Percentiles rank a stretch among this genome's conserved stretches.
These are phyloP conservation scores for Fraxinus velutina DNA, from an alignment of 305 asterid species.

Conservation along the genomic window DNA sequence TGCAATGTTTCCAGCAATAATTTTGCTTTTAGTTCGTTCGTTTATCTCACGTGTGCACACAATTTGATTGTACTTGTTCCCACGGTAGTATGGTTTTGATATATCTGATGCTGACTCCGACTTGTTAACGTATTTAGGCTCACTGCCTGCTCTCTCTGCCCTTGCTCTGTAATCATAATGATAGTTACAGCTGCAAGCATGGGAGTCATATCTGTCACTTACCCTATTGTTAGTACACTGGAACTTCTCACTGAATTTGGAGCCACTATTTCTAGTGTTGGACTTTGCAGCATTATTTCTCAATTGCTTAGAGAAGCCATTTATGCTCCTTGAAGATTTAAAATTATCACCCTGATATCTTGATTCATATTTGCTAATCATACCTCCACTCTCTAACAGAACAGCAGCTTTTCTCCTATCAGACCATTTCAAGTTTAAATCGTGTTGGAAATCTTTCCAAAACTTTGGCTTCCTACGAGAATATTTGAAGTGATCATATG, in stretches of 20 bases:
- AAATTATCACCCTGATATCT: slow-evolving; percentile 50
- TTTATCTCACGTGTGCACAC: slow-evolving; percentile 46
- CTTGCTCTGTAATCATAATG: slow-evolving; percentile 57
- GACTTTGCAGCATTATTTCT: slow-evolving; percentile 46
- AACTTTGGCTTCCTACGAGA: slow-evolving; percentile 60
- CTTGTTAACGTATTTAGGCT: slow-evolving; percentile 45
- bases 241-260: slow-evolving; percentile 50
- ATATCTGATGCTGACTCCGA: slow-evolving; percentile 48
- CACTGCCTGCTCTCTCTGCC: slow-evolving; percentile 51
- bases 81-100: slow-evolving; percentile 57
- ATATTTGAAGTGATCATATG: slow-evolving; percentile 45
- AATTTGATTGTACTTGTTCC: slow-evolving; percentile 47
- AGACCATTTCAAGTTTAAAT: slow-evolving; percentile 51
- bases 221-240: slow-evolving; percentile 46
- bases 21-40: slow-evolving; percentile 59
- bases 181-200: slow-evolving; percentile 66
- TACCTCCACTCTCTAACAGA: slow-evolving; percentile 46
- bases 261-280: slow-evolving; percentile 48
- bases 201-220: slow-evolving; percentile 48
- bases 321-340: slow-evolving; percentile 46
- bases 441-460: slow-evolving; percentile 51
- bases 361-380: slow-evolving; percentile 44
- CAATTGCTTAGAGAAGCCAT: slow-evolving; percentile 48
- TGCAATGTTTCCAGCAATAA: slow-evolving; percentile 32
- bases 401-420: slow-evolving; percentile 48